These are phyloP conservation scores for Thraustochytrium sp. DNA, from an alignment of 352 stramenopile species.

Conservation along the genomic window DNA sequence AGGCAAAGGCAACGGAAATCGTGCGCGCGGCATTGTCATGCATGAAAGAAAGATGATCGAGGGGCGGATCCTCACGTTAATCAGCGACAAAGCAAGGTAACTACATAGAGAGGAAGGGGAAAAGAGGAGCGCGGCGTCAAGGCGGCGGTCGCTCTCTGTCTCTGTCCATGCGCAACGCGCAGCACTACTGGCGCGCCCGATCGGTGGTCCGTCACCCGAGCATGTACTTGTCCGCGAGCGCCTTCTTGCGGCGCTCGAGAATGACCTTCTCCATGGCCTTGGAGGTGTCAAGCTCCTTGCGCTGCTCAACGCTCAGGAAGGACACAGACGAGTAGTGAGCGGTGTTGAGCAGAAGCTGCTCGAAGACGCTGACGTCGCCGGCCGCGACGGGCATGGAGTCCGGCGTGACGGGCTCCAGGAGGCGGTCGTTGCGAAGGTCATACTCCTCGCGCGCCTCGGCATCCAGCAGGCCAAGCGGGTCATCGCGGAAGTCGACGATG, in stretches of 20 bases:
- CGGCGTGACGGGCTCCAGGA: background rate
- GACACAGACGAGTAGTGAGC: background rate
- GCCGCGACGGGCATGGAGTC: background rate
- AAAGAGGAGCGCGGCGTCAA: too few relatives aligned
- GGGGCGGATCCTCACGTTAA: too few relatives aligned
- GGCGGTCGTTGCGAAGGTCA: background rate
- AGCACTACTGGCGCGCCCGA: background rate
- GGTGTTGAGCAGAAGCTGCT: background rate
- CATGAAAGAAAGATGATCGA: too few relatives aligned
- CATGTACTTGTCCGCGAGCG: slow-evolving; percentile 37
- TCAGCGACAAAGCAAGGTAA: too few relatives aligned
- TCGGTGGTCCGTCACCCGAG: background rate
- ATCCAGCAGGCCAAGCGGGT: slow-evolving; percentile 19
- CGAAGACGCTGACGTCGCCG: background rate
- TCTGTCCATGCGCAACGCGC: background rate
- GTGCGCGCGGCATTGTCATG: background rate
- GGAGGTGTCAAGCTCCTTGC: slow-evolving; percentile 31
- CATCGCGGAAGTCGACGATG: slow-evolving; percentile 62
- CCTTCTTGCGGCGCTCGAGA: slow-evolving; percentile 41
- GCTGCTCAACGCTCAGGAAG: background rate
- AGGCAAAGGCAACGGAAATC: background rate
- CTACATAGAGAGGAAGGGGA: too few relatives aligned
- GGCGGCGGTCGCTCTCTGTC: background rate
- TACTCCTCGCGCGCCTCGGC: slow-evolving; percentile 26
- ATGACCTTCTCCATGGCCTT: slow-evolving; percentile 36